phyloP scores from a whole-genome alignment of 305 asterid genomes.

The Andrographis paniculata region DNA sequence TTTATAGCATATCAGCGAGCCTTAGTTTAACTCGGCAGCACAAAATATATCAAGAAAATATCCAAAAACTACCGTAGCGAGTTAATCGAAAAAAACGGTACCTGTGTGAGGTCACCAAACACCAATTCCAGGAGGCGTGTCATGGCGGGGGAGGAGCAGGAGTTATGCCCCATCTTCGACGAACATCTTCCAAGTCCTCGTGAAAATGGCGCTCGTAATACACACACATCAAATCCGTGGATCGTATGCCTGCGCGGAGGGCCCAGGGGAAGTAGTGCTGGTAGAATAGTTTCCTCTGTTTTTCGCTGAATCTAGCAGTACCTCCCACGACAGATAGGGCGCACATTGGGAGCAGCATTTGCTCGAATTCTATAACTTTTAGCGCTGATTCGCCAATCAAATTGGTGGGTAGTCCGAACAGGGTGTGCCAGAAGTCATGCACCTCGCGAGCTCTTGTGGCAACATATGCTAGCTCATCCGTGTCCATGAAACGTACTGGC shows the following conservation, averaged over 20 bases:
- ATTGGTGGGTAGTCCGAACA: slow-evolving; percentile 79
- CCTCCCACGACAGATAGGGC: slow-evolving; percentile 78
- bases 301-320: slow-evolving; percentile 64
- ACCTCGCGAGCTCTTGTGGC: slow-evolving; percentile 95
- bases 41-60: no score
- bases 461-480: slow-evolving; percentile 81
- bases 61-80: no score
- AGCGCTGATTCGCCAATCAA: slow-evolving; percentile 83
- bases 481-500: slow-evolving; percentile 91
- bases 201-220: slow-evolving; percentile 81
- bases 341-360: slow-evolving; percentile 94
- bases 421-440: slow-evolving; percentile 95
- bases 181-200: slow-evolving; percentile 82
- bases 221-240: slow-evolving; percentile 76
- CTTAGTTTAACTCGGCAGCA: no score
- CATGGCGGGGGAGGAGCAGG: slow-evolving; percentile 60
- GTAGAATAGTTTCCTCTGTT: slow-evolving; percentile 70
- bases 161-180: slow-evolving; percentile 64
- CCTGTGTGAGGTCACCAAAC: no score
- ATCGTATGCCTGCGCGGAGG: slow-evolving; percentile 55
- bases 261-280: slow-evolving; percentile 97
- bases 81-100: no score
- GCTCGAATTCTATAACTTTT: slow-evolving; percentile 89
- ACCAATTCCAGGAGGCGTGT: slow-evolving; percentile 18
- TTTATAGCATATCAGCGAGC: no score